Evolutionary conservation across 1,284 basidiomycete species (phyloP).

Genomic region (Apiotrichum montevideense): DNA sequence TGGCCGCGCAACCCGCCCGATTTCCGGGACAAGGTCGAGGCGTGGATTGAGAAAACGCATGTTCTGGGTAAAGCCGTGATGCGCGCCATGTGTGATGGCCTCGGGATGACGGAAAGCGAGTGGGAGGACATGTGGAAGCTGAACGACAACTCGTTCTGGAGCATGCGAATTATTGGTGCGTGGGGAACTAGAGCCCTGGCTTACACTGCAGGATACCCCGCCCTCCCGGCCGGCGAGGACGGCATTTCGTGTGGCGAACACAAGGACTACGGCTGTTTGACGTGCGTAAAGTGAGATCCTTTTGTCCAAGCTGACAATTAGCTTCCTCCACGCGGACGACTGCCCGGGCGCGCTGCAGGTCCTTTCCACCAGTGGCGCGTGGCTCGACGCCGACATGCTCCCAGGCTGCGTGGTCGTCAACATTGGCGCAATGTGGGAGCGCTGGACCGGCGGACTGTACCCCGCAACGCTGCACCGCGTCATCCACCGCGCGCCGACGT

Average conservation of each 20-base stretch:
- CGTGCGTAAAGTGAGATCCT: conserved; percentile 50
- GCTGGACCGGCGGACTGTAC: conserved; percentile 34
- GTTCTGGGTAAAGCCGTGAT: conserved; percentile 47
- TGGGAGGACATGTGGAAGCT: conserved; percentile 68
- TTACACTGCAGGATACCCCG: conserved; percentile 67
- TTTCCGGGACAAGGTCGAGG: conserved; percentile 60
- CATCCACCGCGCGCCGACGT: conserved; percentile 25
- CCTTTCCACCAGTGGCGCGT: conserved; percentile 55
- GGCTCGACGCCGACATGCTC: conserved; percentile 67
- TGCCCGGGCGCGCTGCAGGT: conserved; percentile 74
- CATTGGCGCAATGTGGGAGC: conserved; percentile 55
- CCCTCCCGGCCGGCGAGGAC: conserved; percentile 65
- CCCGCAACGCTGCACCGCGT: conserved; percentile 33
- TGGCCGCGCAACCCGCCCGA: conserved; percentile 56
- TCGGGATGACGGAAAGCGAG: conserved; percentile 64
- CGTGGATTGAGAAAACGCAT: conserved; percentile 77
- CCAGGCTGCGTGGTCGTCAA: conserved; percentile 64
- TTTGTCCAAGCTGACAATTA: conserved; percentile 33
- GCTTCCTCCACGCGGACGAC: conserved; percentile 71
- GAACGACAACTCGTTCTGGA: conserved; percentile 78
- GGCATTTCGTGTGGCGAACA: conserved; percentile 80
- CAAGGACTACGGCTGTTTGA: conserved; percentile 81
- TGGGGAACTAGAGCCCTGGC: neutral
- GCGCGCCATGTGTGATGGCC: conserved; percentile 66
- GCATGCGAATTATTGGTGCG: conserved; percentile 71